Percentiles rank a stretch among this genome's conserved stretches.
Evolutionary conservation across 2,329 filamentous ascomycete species (phyloP).

Genomic region (Plenodomus biglobosus): DNA sequence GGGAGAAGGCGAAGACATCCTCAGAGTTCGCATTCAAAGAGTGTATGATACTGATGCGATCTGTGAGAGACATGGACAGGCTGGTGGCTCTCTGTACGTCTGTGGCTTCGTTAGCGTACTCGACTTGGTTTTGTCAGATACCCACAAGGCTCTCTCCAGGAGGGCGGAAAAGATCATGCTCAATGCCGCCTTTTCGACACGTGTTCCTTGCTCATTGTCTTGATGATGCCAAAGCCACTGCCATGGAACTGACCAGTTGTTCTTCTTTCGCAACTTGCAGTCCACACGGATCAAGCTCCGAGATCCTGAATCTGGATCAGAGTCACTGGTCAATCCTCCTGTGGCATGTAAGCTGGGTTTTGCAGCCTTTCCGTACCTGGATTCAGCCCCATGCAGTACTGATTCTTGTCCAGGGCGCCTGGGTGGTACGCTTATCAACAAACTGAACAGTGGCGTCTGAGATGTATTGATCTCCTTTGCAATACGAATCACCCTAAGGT

Average conservation of each 20-base stretch:
- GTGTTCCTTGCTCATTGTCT: constrained; percentile 29
- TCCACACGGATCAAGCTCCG: constrained; percentile 24
- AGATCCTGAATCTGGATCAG: constrained; percentile 71
- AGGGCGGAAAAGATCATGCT: constrained; percentile 24
- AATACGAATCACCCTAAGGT: constrained; percentile 81
- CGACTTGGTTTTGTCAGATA: constrained; percentile 59
- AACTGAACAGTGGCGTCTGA: constrained; percentile 82
- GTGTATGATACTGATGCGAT: neutral
- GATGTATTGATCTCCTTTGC: constrained; percentile 89
- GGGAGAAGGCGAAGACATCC: neutral
- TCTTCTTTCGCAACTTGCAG: constrained; percentile 24
- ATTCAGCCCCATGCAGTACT: constrained; percentile 49
- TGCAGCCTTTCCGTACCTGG: neutral
- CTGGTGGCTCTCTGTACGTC: constrained; percentile 49
- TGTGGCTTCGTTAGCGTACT: constrained; percentile 55
- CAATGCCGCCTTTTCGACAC: constrained; percentile 27
- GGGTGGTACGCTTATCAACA: constrained; percentile 80
- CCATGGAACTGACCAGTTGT: constrained; percentile 30
- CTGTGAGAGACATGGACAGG: constrained; percentile 14
- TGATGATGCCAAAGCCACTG: constrained; percentile 30
- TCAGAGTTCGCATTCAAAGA: neutral
- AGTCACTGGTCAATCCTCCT: constrained; percentile 86
- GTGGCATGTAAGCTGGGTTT: constrained; percentile 61
- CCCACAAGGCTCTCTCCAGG: constrained; percentile 56
- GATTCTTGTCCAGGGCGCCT: constrained; percentile 81